These are phyloP conservation scores for Boletellus sp. DNA, from an alignment of 768 basidiomycete species.

Conservation along the genomic window DNA sequence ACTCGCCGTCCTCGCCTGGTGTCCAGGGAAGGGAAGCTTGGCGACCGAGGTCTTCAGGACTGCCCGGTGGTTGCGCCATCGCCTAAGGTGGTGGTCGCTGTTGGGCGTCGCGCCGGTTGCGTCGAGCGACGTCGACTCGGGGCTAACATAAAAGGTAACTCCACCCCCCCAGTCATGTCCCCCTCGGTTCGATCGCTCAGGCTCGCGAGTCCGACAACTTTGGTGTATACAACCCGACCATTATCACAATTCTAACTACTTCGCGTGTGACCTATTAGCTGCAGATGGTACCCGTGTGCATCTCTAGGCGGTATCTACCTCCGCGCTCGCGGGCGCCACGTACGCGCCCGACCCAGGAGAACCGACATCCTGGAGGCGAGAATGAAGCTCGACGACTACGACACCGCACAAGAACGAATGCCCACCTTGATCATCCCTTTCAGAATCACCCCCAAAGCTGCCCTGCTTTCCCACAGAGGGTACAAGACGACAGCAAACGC, in stretches of 20 bases:
- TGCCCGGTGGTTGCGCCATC: slow-evolving; percentile 31
- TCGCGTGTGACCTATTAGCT: too few relatives aligned
- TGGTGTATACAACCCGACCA: too few relatives aligned
- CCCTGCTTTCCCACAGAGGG: slow-evolving; percentile 81
- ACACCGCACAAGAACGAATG: not conserved
- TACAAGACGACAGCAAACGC: slow-evolving; percentile 75
- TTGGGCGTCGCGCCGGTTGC: not conserved
- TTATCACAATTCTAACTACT: too few relatives aligned
- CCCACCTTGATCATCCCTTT: slow-evolving; percentile 63
- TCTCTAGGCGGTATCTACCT: not conserved
- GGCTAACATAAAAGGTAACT: not conserved
- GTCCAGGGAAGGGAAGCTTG: slow-evolving; percentile 31
- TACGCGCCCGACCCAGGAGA: slow-evolving; percentile 40
- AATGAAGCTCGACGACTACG: not conserved
- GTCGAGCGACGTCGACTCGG: too few relatives aligned
- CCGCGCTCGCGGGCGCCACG: slow-evolving; percentile 10
- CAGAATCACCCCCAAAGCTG: slow-evolving; percentile 55
- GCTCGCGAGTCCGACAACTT: too few relatives aligned
- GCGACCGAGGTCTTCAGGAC: slow-evolving; percentile 34
- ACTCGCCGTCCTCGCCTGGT: slow-evolving; percentile 31
- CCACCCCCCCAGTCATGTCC: too few relatives aligned
- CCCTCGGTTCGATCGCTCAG: too few relatives aligned
- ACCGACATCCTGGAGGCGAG: slow-evolving; percentile 37
- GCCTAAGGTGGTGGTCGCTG: not conserved
- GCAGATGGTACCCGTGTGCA: too few relatives aligned